These are phyloP conservation scores for Globomyces sp. DNA, from an alignment of 371 early-diverging fungal species.

Conservation along the genomic window DNA sequence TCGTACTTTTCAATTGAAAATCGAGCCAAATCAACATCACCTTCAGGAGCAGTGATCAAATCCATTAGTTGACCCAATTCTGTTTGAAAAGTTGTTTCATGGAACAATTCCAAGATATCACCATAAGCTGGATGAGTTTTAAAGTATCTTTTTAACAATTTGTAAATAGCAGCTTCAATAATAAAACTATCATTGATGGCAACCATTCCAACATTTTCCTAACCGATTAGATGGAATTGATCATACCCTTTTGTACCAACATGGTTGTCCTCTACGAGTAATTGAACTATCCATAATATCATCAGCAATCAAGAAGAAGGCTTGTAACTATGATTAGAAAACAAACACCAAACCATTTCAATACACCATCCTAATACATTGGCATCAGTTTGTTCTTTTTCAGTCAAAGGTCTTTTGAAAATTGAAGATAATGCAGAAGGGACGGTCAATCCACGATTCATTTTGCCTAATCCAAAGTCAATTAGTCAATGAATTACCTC, in stretches of 20 bases:
- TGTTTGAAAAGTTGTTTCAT: slow-evolving; percentile 93
- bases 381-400: slow-evolving; percentile 82
- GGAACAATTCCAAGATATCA: slow-evolving; percentile 89
- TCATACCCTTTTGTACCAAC: slow-evolving; percentile 83
- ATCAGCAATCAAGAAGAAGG: slow-evolving; percentile 95
- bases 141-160: slow-evolving; percentile 90
- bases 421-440: slow-evolving; percentile 82
- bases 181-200: slow-evolving; percentile 96
- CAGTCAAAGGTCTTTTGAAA: slow-evolving; percentile 66
- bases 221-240: neutral
- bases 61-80: slow-evolving; percentile 97
- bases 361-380: slow-evolving; percentile 92
- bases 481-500: slow-evolving; percentile 50
- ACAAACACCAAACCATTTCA: slow-evolving; percentile 70
- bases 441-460: slow-evolving; percentile 96
- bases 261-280: slow-evolving; percentile 93
- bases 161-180: slow-evolving; percentile 86
- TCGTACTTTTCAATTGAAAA: slow-evolving; percentile 79
- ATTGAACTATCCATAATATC: slow-evolving; percentile 97
- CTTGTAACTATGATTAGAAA: slow-evolving; percentile 76
- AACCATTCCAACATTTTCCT: slow-evolving; percentile 74
- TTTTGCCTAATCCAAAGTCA: slow-evolving; percentile 63
- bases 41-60: slow-evolving; percentile 94
- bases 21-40: slow-evolving; percentile 80
- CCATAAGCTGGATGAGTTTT: slow-evolving; percentile 75